Evolutionary conservation across 2,329 filamentous ascomycete genomes (phyloP).

Genomic region (Chrysoporthe puriensis): DNA sequence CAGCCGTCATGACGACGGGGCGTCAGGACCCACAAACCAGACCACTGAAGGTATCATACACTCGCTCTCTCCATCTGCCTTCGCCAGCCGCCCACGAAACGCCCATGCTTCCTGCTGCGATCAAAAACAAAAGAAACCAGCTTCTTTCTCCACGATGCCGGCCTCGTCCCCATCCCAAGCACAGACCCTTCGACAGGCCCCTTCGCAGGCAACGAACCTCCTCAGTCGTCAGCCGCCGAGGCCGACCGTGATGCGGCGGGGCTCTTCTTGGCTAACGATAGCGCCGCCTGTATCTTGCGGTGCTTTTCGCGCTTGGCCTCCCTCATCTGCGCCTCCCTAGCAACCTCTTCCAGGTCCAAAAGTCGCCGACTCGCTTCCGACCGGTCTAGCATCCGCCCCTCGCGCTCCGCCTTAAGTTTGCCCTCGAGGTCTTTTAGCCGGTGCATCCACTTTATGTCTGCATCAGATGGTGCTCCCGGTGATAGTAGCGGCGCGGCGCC

Average conservation of each 20-base stretch:
- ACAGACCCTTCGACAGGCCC: neutral
- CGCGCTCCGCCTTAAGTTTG: slow-evolving; percentile 86
- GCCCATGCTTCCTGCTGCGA: slow-evolving; percentile 13
- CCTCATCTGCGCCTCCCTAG: slow-evolving; percentile 35
- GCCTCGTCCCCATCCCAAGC: neutral
- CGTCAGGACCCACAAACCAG: neutral
- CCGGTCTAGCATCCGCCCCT: slow-evolving; percentile 82
- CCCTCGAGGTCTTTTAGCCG: slow-evolving; percentile 85
- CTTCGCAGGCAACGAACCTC: slow-evolving; percentile 14
- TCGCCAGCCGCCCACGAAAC: slow-evolving; percentile 8
- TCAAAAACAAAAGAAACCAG: slow-evolving; percentile 15
- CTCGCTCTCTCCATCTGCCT: slow-evolving; percentile 3
- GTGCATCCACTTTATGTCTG: slow-evolving; percentile 80
- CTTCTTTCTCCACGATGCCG: neutral
- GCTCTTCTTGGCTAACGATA: slow-evolving; percentile 12
- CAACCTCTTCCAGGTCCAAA: slow-evolving; percentile 73
- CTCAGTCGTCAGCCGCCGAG: slow-evolving; percentile 5
- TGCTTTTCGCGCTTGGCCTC: slow-evolving; percentile 33
- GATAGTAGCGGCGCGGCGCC: slow-evolving; percentile 35
- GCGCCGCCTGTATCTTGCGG: slow-evolving; percentile 24
- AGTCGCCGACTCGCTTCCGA: slow-evolving; percentile 80
- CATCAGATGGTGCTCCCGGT: slow-evolving; percentile 37
- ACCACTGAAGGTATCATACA: slow-evolving; percentile 15
- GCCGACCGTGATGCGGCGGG: slow-evolving; percentile 1
- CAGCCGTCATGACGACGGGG: neutral